These are phyloP conservation scores for Cylindrodendrum hubeiense DNA, from an alignment of 2,329 filamentous ascomycete species.

Conservation along the genomic window DNA sequence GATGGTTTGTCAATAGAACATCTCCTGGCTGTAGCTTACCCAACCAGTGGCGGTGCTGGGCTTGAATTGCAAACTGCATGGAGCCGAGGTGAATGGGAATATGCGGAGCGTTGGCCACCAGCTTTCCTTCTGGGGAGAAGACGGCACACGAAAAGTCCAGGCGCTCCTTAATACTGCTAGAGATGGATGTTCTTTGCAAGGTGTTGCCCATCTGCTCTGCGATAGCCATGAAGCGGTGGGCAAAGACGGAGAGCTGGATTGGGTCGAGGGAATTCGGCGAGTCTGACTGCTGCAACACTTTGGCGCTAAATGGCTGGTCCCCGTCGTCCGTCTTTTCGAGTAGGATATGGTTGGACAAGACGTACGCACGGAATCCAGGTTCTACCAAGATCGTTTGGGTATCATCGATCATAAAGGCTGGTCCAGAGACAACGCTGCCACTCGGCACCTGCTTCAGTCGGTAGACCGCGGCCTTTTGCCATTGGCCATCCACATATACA, in stretches of 20 bases:
- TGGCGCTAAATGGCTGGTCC: too few relatives aligned
- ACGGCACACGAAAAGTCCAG: constrained; percentile 59
- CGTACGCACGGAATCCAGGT: constrained; percentile 42
- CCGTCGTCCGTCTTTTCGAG: constrained; percentile 40
- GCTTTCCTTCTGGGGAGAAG: constrained; percentile 55
- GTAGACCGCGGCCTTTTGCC: constrained; percentile 22
- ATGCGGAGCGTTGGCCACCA: constrained; percentile 51
- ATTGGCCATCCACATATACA: constrained; percentile 23
- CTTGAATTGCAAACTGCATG: constrained; percentile 56
- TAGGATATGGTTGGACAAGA: constrained; percentile 48
- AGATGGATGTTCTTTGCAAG: constrained; percentile 66
- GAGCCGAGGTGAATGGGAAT: constrained; percentile 56
- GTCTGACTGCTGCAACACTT: background rate
- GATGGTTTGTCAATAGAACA: constrained; percentile 55
- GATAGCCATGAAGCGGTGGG: constrained; percentile 69
- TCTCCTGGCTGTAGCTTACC: constrained; percentile 53
- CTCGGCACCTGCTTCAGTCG: constrained; percentile 6
- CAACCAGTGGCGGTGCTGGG: constrained; percentile 51
- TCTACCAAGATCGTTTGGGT: constrained; percentile 49
- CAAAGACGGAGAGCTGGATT: constrained; percentile 66
- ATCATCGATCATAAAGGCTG: constrained; percentile 48
- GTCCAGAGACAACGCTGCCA: constrained; percentile 40
- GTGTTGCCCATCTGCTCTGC: constrained; percentile 71
- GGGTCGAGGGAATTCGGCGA: constrained; percentile 49
- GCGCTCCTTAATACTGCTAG: constrained; percentile 60